Base-by-base conservation (phyloP, 192 early-diverging fungal species). In the Coemansia javaensis region DNA sequence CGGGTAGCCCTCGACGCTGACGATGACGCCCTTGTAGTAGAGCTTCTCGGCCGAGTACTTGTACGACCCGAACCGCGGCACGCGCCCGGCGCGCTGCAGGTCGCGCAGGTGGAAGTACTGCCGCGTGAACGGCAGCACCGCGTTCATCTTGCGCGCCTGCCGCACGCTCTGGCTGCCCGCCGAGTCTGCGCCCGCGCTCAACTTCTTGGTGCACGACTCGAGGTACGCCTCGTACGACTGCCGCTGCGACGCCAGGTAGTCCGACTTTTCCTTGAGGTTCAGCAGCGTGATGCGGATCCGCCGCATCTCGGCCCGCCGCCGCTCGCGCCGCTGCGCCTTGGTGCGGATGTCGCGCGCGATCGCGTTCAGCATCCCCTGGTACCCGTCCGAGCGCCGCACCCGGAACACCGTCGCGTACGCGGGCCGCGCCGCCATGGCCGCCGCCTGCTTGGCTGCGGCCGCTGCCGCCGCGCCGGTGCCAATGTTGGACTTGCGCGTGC, bases 1-100 rank as follows among this genome's bases (percentile, higher is more conserved):
- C 36, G 77, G 75, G 32, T 90, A 81, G 28, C 87, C 93, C 15
- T 87, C 85, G 10, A 99, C 67, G 31, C 85, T 83, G 17, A 97
- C 59, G 31, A 99, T 71, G 5, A 99, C 91, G 43, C 94, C 93
- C 65, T 91, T 89, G 56, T 95, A 88, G 56, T 90, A 81, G 44
- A 99, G 73, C 44, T 90, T 83, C 56, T 90, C 84, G 1, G 95
- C 97, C 14, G 89, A 90, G 77, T 95, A 99, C 82, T 98, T 98
- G 82, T 82, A 97, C 35, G 95, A 97, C 4, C 97, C 97, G 68
- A 93, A 98, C 54, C 88, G 79, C 1, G 97, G 97, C 24, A 98
- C 88, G 7, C 75, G 81, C 16, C 94, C 95, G 40, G 90, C 81
- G 24, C 78, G 70, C 59, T 94, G 81, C 37, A 99, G 77, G 30